Percentiles rank a stretch among this genome's conserved stretches.
phyloP scores from a whole-genome alignment of 805 yeast genomes.

The Candida anglica region DNA sequence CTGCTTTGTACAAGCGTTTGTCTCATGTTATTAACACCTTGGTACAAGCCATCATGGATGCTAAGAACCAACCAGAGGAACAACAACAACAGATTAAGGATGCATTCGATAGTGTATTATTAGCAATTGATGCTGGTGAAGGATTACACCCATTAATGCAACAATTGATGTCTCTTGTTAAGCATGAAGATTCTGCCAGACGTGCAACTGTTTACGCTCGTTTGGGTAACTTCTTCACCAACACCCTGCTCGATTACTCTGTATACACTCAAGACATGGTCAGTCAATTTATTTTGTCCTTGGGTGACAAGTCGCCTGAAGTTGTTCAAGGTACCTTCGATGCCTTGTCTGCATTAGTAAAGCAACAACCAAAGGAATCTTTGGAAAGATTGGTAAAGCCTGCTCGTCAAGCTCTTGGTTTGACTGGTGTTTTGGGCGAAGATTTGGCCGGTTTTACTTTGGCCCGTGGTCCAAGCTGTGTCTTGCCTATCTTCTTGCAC shows the following conservation, averaged over 20 bases:
- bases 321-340: conserved; percentile 65
- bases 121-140: conserved; percentile 69
- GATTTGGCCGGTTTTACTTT: conserved; percentile 71
- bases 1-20: conserved; percentile 69
- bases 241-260: conserved; percentile 65
- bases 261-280: conserved; percentile 75
- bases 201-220: conserved; percentile 63
- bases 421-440: conserved; percentile 59
- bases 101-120: conserved; percentile 65
- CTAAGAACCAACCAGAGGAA: conserved; percentile 30
- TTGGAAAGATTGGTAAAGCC: conserved; percentile 77
- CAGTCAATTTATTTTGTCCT: conserved; percentile 59
- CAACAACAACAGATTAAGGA: conserved; percentile 39
- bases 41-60: conserved; percentile 52
- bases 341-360: conserved; percentile 62
- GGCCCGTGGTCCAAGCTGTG: conserved; percentile 82
- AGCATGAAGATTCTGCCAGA: conserved; percentile 65
- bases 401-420: conserved; percentile 66
- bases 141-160: conserved; percentile 85
- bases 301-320: conserved; percentile 64
- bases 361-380: conserved; percentile 69
- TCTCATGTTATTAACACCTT: conserved; percentile 71
- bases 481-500: conserved; percentile 87
- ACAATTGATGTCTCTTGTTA: conserved; percentile 70
- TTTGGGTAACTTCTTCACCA: conserved; percentile 65